These are phyloP conservation scores for Nelumbo lutea DNA, from an alignment of 164 flowering plant genomes.

Conservation along the genomic window DNA sequence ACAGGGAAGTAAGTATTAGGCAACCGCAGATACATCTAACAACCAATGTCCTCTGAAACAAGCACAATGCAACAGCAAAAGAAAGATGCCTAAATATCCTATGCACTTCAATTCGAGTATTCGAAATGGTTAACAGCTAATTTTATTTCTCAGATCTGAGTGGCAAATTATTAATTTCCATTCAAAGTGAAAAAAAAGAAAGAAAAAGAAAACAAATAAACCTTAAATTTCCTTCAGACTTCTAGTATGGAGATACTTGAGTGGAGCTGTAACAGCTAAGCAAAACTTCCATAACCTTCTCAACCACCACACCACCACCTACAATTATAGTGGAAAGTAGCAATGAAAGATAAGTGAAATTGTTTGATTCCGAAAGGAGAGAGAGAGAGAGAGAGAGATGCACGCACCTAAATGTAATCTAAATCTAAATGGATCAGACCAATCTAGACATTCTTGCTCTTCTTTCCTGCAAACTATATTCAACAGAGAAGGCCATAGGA, in stretches of 20 bases:
- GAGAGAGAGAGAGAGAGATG: neutral
- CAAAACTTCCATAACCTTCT: neutral
- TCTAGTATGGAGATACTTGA: neutral
- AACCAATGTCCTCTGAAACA: no score
- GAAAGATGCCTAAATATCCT: no score
- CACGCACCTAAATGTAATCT: neutral
- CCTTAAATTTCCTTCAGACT: neutral
- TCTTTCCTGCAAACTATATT: neutral
- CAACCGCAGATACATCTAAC: no score
- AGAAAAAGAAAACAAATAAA: neutral
- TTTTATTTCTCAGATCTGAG: neutral
- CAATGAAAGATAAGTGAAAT: neutral
- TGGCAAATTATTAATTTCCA: neutral
- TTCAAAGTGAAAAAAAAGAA: neutral
- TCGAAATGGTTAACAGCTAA: neutral
- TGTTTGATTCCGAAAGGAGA: neutral
- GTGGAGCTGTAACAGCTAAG: neutral
- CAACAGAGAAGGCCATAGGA: slow-evolving; percentile 63
- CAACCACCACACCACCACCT: neutral
- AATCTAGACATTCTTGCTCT: neutral
- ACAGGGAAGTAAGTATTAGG: no score
- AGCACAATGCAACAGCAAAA: neutral
- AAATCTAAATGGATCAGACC: neutral
- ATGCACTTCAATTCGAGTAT: neutral
- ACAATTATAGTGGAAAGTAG: neutral